These are phyloP conservation scores for Spergularia bocconei DNA, from an alignment of 148 eudicot species.

Conservation along the genomic window DNA sequence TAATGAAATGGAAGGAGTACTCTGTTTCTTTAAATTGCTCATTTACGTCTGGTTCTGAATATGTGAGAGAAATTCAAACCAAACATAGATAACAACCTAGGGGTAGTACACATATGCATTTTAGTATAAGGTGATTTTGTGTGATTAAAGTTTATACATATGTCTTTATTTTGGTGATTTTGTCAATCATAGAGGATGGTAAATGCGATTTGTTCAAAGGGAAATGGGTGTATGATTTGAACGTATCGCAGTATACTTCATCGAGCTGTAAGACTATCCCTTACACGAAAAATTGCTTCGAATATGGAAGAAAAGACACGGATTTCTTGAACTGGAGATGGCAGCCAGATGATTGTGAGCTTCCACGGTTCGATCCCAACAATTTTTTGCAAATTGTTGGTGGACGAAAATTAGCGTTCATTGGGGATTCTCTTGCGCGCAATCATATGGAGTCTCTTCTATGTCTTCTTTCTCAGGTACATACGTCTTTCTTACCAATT, in stretches of 20 bases:
- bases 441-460: conserved; percentile 83
- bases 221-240: conserved; percentile 47
- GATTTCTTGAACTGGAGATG: conserved; percentile 70
- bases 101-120: too few relatives aligned
- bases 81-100: too few relatives aligned
- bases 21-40: too few relatives aligned
- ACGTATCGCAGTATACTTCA: conserved; percentile 43
- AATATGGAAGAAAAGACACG: conserved; percentile 52
- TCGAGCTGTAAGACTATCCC: conserved; percentile 60
- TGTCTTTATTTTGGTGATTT: not conserved
- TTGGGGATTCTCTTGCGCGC: conserved; percentile 76
- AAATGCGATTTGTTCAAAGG: conserved; percentile 60
- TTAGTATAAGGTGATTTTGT: too few relatives aligned
- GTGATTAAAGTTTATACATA: not conserved
- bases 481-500: not conserved
- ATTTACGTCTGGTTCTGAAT: too few relatives aligned
- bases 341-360: conserved; percentile 68
- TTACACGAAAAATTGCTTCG: conserved; percentile 55
- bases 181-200: conserved; percentile 21
- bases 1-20: too few relatives aligned
- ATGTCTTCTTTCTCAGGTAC: conserved; percentile 58
- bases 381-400: conserved; percentile 36
- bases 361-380: conserved; percentile 49
- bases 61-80: too few relatives aligned
- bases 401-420: conserved; percentile 60